Evolutionary conservation across 129 eudicot genomes (phyloP).

Genomic region (Solidago caesia): DNA sequence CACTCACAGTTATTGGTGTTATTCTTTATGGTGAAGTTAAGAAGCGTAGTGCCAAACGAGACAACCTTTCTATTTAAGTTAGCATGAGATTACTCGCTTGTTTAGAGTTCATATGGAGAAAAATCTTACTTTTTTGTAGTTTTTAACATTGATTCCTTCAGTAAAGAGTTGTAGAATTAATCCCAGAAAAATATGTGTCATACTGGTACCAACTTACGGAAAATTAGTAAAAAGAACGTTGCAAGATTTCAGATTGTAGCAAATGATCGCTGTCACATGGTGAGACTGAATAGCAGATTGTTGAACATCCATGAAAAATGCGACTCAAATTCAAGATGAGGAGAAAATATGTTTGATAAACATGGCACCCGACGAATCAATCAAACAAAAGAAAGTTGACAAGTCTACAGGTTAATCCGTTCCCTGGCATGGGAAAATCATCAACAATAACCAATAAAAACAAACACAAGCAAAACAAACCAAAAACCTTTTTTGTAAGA

Average conservation of each 20-base stretch:
- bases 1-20: constrained; percentile 74
- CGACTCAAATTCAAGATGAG: constrained; percentile 3
- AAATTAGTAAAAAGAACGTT: background rate
- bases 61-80: background rate
- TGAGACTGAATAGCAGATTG: too few relatives aligned
- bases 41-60: constrained; percentile 55
- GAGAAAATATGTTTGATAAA: constrained; percentile 22
- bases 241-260: background rate
- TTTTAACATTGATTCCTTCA: constrained; percentile 35
- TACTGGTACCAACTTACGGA: constrained; percentile 12
- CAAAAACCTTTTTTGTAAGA: constrained; percentile 26
- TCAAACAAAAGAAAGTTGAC: constrained; percentile 34
- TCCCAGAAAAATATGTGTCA: constrained; percentile 30
- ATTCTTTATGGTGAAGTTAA: constrained; percentile 79
- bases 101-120: constrained; percentile 26
- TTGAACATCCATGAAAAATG: background rate
- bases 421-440: constrained; percentile 31
- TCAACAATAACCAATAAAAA: constrained; percentile 17
- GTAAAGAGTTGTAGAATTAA: constrained; percentile 44
- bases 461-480: constrained; percentile 41
- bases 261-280: too few relatives aligned
- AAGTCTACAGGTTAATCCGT: constrained; percentile 28
- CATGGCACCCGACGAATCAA: constrained; percentile 33
- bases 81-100: constrained; percentile 13
- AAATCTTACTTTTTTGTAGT: background rate